Evolutionary conservation across 1,284 basidiomycete species (phyloP).

Genomic region (Moniliophthora roreri): DNA sequence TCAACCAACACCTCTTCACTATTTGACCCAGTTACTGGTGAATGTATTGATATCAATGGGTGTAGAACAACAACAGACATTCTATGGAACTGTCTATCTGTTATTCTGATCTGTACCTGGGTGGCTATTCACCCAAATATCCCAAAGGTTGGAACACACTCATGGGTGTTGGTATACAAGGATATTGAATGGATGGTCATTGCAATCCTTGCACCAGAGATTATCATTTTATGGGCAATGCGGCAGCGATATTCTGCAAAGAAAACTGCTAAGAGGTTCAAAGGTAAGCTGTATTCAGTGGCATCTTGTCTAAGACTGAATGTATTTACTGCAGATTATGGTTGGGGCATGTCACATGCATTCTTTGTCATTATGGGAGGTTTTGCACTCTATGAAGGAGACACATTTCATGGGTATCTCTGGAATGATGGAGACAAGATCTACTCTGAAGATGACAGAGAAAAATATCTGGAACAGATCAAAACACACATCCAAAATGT

Average conservation of each 20-base stretch:
- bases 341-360: background rate
- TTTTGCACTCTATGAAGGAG: background rate
- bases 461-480: too few species aligned
- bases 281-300: conserved; percentile 2
- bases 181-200: conserved; percentile 20
- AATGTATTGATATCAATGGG: background rate
- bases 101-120: conserved; percentile 33
- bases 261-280: conserved; percentile 11
- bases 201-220: conserved; percentile 25
- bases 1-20: background rate
- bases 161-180: background rate
- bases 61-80: conserved; percentile 14
- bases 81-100: conserved; percentile 27
- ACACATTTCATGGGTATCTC: too few species aligned
- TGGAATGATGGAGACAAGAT: too few species aligned
- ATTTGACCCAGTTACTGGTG: background rate
- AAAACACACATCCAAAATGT: too few species aligned
- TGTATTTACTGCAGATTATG: background rate
- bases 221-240: conserved; percentile 25
- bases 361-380: background rate
- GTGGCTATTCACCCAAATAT: conserved; percentile 34
- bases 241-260: conserved; percentile 24
- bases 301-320: too few species aligned
- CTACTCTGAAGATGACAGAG: too few species aligned
- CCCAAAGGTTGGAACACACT: conserved; percentile 16